Evolutionary conservation across 345 rosid genomes (phyloP).

Genomic region (Heritiera littoralis): DNA sequence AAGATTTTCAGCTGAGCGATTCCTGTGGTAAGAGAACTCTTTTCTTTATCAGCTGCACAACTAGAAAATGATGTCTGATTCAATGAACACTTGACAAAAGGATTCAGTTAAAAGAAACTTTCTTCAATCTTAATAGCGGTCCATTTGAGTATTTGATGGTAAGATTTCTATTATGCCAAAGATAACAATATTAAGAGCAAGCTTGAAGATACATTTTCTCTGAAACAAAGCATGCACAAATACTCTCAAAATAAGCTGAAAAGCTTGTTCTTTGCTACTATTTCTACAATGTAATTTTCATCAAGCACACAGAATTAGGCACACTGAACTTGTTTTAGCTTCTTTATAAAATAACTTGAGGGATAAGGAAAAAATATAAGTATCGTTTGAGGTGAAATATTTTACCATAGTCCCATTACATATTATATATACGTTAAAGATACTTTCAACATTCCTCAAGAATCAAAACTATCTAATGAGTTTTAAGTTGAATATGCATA

Average conservation of each 20-base stretch:
- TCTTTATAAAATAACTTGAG: not conserved
- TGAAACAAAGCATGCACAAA: not conserved
- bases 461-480: not conserved
- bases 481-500: not conserved
- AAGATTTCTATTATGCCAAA: not conserved
- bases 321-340: not conserved
- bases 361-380: not conserved
- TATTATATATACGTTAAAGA: not conserved
- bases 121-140: not conserved
- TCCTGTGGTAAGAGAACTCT: constrained; percentile 50
- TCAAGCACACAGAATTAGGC: not conserved
- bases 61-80: constrained; percentile 13
- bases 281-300: not conserved
- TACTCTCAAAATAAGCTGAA: constrained; percentile 16
- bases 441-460: not conserved
- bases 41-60: constrained; percentile 15
- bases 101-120: not conserved
- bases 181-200: not conserved
- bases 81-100: not conserved
- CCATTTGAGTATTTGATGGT: not conserved
- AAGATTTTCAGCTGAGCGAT: constrained; percentile 71
- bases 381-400: not conserved
- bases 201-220: constrained; percentile 3
- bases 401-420: not conserved
- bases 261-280: constrained; percentile 9